Evolutionary conservation across 2,329 filamentous ascomycete species (phyloP), one percentile per base, ranked within the genome.

Genomic region (Sphaerulina musiva): DNA sequence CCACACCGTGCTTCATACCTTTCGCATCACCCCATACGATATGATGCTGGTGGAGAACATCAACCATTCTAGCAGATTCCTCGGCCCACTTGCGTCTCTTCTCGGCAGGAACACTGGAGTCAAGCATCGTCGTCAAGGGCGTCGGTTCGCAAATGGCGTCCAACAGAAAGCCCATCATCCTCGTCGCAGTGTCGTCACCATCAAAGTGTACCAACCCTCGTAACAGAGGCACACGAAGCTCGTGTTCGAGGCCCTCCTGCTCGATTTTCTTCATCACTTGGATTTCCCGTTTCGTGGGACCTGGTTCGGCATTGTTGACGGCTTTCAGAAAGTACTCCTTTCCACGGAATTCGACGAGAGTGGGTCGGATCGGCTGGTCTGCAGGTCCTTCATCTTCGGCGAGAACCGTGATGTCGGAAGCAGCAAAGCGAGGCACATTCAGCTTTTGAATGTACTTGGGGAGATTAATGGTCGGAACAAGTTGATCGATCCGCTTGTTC

Each of bases 21-120:
- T 73, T 72, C 1, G 68, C 70, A 48, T 73, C 70, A 11, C 71
- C 70, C 70, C 70, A 73, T 2, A 71, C 57, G 20, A 73, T 66
- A 11, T 60, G 57, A 34, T 67, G 52, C 31, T 66, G 60, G 54
- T 73, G 70, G 17, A 73, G 63, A n/a, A 62, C 1, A 39, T 62
- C 58, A 1, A 62, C 60, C 56, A 66, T 65, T 20, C 63, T 56
- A 12, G 61, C 58, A 1, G 62, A 59, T 34, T 69, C 66, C 6
- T 54, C 52, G 1, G 68, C 66, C 68, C 68, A 70, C 29, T 58
- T 48, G 36, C 62, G 61, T 7, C 68, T 65, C 40, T 66, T 64
- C n/a, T 62, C 52, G 47, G 67, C 61, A 2, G 66, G 56, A 1
- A 69, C 58, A 11, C 62, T 60, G 0, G 59, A 46, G 53, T 69